A percentile compares a stretch with the other conserved stretches of the same genome.
Conservation (phyloP, 2,329 filamentous ascomycete species). For the Pseudovirgaria hyperparasitica region DNA sequence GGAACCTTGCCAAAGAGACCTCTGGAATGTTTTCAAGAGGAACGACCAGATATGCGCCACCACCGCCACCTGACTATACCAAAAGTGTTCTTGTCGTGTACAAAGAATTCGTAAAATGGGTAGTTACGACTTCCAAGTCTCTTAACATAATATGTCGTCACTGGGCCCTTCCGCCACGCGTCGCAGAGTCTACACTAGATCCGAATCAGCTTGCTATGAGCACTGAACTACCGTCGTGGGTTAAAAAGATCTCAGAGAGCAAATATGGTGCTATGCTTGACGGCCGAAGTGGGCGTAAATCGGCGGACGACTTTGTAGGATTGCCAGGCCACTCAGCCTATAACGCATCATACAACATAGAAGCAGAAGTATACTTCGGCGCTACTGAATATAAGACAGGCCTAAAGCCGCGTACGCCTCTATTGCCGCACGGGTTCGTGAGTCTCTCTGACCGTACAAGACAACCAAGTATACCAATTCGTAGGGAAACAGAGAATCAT, state of each 20-base stretch:
- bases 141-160: slow-evolving; percentile 8
- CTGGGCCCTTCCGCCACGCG: slow-evolving; percentile 8
- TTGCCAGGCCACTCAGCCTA: slow-evolving; percentile 5
- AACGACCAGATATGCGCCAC: background rate
- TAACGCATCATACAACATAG: slow-evolving; percentile 3
- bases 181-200: background rate
- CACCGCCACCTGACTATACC: slow-evolving; percentile 3
- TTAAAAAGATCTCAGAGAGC: slow-evolving; percentile 1
- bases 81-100: slow-evolving; percentile 7
- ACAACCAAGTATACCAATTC: too few species aligned
- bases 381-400: too few species aligned
- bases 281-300: slow-evolving; percentile 3
- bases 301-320: slow-evolving; percentile 8
- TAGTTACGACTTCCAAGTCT: slow-evolving; percentile 2
- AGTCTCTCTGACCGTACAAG: too few species aligned
- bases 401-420: too few species aligned
- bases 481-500: too few species aligned
- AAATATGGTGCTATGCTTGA: background rate
- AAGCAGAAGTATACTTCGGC: slow-evolving; percentile 3
- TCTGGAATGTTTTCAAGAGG: background rate
- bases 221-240: slow-evolving; percentile 6
- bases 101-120: slow-evolving; percentile 5
- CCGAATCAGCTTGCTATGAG: background rate
- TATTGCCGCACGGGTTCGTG: too few species aligned
- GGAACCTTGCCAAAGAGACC: slow-evolving; percentile 11